These are phyloP conservation scores for Ustilago xerochloae DNA, from an alignment of 1,284 basidiomycete genomes.

Conservation along the genomic window DNA sequence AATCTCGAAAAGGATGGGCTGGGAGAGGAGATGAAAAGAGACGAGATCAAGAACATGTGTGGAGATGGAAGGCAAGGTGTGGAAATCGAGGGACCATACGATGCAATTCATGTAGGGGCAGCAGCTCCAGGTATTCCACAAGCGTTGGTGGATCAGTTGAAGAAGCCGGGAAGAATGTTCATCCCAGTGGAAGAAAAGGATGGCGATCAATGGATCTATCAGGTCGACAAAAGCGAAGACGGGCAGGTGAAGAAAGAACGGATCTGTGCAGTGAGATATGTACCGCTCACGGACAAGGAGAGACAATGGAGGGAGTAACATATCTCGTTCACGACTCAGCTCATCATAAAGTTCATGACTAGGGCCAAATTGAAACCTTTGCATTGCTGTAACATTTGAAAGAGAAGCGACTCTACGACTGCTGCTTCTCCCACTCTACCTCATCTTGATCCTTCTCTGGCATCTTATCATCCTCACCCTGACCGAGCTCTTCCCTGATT, in stretches of 20 bases:
- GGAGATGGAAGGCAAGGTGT: slow-evolving; percentile 80
- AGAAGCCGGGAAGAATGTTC: slow-evolving; percentile 87
- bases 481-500: slow-evolving; percentile 33
- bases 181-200: slow-evolving; percentile 81
- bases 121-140: slow-evolving; percentile 75
- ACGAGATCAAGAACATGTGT: slow-evolving; percentile 73
- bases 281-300: slow-evolving; percentile 57
- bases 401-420: not conserved
- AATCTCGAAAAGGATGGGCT: slow-evolving; percentile 81
- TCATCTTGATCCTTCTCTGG: slow-evolving; percentile 53
- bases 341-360: not conserved
- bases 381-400: not conserved
- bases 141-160: slow-evolving; percentile 79
- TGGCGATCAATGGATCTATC: slow-evolving; percentile 52
- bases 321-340: not conserved
- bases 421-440: slow-evolving; percentile 29
- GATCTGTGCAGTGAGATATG: slow-evolving; percentile 79
- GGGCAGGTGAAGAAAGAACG: slow-evolving; percentile 78
- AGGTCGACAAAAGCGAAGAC: slow-evolving; percentile 73
- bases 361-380: not conserved
- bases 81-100: slow-evolving; percentile 76
- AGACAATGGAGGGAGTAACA: slow-evolving; percentile 39
- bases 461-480: slow-evolving; percentile 49
- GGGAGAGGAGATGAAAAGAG: slow-evolving; percentile 72
- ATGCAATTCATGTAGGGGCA: slow-evolving; percentile 94